These are phyloP conservation scores for Penicillium thymicola DNA, from an alignment of 2,329 filamentous ascomycete genomes.

Conservation along the genomic window DNA sequence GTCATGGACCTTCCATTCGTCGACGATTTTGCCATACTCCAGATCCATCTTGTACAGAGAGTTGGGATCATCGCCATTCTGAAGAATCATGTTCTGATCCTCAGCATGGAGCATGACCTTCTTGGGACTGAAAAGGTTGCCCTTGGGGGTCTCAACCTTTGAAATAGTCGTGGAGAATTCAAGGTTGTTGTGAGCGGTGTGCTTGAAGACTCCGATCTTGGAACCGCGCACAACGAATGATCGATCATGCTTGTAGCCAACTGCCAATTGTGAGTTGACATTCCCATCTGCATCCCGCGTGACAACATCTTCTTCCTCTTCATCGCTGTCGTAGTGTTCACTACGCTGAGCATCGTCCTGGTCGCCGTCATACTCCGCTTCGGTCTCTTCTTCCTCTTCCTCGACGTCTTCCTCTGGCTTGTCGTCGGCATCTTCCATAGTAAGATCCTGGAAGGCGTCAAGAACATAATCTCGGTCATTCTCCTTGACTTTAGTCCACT, in stretches of 20 bases:
- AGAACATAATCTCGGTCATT: conserved; percentile 91
- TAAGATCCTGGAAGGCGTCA: conserved; percentile 91
- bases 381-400: conserved; percentile 52
- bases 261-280: conserved; percentile 88
- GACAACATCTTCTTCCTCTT: conserved; percentile 74
- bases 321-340: conserved; percentile 71
- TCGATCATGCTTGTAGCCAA: conserved; percentile 94
- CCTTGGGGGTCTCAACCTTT: conserved; percentile 84
- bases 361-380: conserved; percentile 60
- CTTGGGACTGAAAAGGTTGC: conserved; percentile 85
- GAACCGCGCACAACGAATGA: conserved; percentile 96
- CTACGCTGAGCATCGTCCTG: conserved; percentile 64
- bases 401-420: conserved; percentile 55
- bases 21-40: conserved; percentile 94
- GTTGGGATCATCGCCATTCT: conserved; percentile 78
- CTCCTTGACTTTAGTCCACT: conserved; percentile 91
- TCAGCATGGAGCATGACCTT: conserved; percentile 96
- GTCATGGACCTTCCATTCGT: conserved; percentile 98
- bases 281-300: conserved; percentile 71
- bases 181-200: conserved; percentile 85
- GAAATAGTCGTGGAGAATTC: conserved; percentile 98
- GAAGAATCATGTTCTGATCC: conserved; percentile 84
- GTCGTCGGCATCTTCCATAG: conserved; percentile 74
- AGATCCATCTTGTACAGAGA: conserved; percentile 96
- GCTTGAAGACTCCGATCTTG: conserved; percentile 98